These are phyloP conservation scores for Iris pallida DNA, from an alignment of 116 monocot species.

Conservation along the genomic window DNA sequence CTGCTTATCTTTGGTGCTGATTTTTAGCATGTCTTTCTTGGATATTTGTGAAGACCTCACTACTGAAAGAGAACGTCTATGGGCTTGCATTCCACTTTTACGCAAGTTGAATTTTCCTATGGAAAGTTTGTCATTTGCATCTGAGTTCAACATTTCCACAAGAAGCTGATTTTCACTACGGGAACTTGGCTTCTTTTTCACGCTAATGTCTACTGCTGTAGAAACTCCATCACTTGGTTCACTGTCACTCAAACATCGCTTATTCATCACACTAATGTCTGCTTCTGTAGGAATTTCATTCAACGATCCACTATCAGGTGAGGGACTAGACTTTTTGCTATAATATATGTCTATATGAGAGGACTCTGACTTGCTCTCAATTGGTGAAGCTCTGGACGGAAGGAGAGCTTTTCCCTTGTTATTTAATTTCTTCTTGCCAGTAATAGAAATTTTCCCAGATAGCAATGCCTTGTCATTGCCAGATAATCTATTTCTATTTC, in stretches of 20 bases:
- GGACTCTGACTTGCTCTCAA: conserved; percentile 21
- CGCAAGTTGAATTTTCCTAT: conserved; percentile 24
- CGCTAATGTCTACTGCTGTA: conserved; percentile 9
- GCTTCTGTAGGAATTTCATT: too few relatives aligned
- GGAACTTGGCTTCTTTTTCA: conserved; percentile 23
- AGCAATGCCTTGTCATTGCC: conserved; percentile 22
- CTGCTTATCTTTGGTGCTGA: conserved; percentile 32
- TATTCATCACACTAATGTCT: too few relatives aligned
- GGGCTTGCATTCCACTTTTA: conserved; percentile 15
- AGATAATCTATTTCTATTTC: conserved; percentile 19
- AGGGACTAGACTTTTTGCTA: conserved; percentile 33
- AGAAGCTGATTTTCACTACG: conserved; percentile 21
- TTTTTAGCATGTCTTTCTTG: conserved; percentile 40
- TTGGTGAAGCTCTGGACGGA: conserved; percentile 10
- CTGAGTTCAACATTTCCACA: conserved; percentile 21
- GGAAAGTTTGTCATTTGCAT: conserved; percentile 19
- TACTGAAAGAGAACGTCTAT: conserved; percentile 21
- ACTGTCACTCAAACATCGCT: conserved; percentile 4
- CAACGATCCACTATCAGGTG: conserved; percentile 9
- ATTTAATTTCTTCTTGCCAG: conserved; percentile 19
- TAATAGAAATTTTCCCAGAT: conserved; percentile 15
- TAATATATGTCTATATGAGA: conserved; percentile 27
- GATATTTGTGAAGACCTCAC: conserved; percentile 28
- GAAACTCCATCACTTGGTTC: conserved; percentile 19
- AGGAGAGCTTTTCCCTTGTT: conserved; percentile 36